A percentile compares a stretch with the other conserved stretches of the same genome.
Conservation (phyloP, 192 early-diverging fungal species). For the Geranomyces michiganensis region DNA sequence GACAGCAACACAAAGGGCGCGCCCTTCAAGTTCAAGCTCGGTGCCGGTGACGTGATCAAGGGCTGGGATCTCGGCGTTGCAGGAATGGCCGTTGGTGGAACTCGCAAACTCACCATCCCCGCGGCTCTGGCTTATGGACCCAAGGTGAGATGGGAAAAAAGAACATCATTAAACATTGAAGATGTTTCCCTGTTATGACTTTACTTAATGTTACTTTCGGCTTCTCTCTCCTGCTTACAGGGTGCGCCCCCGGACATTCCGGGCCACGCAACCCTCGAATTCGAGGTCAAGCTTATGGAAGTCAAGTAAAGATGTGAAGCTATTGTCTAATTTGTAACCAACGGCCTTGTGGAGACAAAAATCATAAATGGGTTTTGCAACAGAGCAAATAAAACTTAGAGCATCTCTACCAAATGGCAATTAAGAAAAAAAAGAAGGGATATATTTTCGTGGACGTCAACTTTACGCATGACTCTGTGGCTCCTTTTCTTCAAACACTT, state of each 20-base stretch:
- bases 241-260: constrained; percentile 95
- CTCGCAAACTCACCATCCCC: constrained; percentile 89
- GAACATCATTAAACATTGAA: neutral
- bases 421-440: too few relatives aligned
- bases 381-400: too few relatives aligned
- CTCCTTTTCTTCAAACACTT: constrained; percentile 20
- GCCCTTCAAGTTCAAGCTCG: constrained; percentile 88
- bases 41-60: constrained; percentile 88
- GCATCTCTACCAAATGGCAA: too few relatives aligned
- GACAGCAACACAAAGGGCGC: constrained; percentile 91
- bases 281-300: constrained; percentile 84
- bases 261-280: constrained; percentile 82
- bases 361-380: too few relatives aligned
- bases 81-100: constrained; percentile 92
- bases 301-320: constrained; percentile 36
- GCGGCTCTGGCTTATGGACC: constrained; percentile 68
- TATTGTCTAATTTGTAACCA: too few relatives aligned
- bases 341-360: too few relatives aligned
- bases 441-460: too few relatives aligned
- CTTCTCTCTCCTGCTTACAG: constrained; percentile 60
- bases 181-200: neutral
- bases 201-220: constrained; percentile 28
- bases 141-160: constrained; percentile 28
- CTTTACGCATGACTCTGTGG: neutral
- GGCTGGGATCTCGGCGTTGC: constrained; percentile 88